Conservation (phyloP, 1,139 yeast species). For the Blastobotrys ciferrii region DNA sequence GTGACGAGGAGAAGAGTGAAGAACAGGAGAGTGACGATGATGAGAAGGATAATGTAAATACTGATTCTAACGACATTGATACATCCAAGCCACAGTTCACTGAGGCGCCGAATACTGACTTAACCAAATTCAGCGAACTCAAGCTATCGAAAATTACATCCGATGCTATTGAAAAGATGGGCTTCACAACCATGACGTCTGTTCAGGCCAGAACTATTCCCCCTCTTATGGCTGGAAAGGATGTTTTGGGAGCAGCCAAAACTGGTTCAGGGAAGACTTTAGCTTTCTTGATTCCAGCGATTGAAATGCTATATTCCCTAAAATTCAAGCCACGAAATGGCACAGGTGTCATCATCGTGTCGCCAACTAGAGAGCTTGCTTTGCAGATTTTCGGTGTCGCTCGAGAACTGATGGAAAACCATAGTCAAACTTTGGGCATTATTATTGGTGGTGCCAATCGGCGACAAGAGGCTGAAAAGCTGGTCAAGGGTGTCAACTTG, state of each 20-base stretch:
- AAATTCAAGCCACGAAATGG: constrained; percentile 92
- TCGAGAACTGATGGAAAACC: constrained; percentile 79
- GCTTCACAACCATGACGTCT: constrained; percentile 83
- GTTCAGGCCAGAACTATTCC: constrained; percentile 95
- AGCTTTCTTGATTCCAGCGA: constrained; percentile 91
- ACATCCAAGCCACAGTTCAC: background rate
- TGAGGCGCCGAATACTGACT: constrained; percentile 19
- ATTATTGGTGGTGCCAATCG: constrained; percentile 99
- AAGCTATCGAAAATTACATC: constrained; percentile 78
- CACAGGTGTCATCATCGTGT: constrained; percentile 81
- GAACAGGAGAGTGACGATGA: constrained; percentile 25
- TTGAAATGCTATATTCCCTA: constrained; percentile 83
- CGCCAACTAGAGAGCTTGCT: constrained; percentile 92
- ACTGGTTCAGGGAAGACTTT: constrained; percentile 98
- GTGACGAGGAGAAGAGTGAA: too few relatives aligned
- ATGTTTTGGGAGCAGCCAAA: constrained; percentile 91
- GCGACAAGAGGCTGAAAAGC: constrained; percentile 93
- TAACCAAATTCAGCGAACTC: constrained; percentile 48
- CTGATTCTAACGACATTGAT: background rate
- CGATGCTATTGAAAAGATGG: constrained; percentile 75
- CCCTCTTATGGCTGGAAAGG: constrained; percentile 88
- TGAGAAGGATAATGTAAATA: constrained; percentile 14
- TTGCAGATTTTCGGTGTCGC: constrained; percentile 97
- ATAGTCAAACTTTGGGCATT: constrained; percentile 91
- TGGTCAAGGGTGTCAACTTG: constrained; percentile 88